Evolutionary conservation across 768 basidiomycete species (phyloP).

Genomic region (Hygrophorus pudorinus): DNA sequence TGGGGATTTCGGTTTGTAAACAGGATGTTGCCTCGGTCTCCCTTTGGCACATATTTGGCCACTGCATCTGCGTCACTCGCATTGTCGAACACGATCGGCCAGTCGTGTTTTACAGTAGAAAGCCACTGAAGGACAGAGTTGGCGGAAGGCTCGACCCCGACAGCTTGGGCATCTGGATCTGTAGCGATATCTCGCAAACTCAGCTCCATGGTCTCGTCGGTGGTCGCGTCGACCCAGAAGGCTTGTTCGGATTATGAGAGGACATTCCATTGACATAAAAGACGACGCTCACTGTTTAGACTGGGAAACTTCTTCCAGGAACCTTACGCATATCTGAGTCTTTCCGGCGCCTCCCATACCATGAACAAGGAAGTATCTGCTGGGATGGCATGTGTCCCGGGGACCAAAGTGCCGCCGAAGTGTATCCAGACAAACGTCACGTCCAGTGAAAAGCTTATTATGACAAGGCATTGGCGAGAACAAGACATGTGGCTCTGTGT

Average conservation of each 20-base stretch:
- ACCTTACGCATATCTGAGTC: neutral
- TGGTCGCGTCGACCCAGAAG: conserved; percentile 19
- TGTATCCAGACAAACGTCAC: no score
- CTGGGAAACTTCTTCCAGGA: neutral
- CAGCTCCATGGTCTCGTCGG: conserved; percentile 7
- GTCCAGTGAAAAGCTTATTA: no score
- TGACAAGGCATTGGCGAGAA: no score
- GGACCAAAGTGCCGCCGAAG: no score
- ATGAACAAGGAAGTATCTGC: neutral
- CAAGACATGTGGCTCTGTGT: no score
- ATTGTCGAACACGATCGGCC: conserved; percentile 16
- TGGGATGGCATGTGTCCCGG: no score
- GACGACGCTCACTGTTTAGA: neutral
- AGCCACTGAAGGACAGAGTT: conserved; percentile 9
- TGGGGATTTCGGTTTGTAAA: conserved; percentile 11
- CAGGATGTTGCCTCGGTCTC: conserved; percentile 13
- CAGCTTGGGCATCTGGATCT: no score
- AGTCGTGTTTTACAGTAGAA: conserved; percentile 7
- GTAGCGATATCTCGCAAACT: conserved; percentile 6
- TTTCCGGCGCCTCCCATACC: no score
- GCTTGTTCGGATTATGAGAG: conserved; percentile 8
- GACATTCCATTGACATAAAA: neutral
- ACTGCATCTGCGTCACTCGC: conserved; percentile 9
- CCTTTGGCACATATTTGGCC: conserved; percentile 9
- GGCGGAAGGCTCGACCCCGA: neutral